Evolutionary conservation across 495 filamentous ascomycete species (phyloP).

Genomic region (Neurospora tetrasperma): DNA sequence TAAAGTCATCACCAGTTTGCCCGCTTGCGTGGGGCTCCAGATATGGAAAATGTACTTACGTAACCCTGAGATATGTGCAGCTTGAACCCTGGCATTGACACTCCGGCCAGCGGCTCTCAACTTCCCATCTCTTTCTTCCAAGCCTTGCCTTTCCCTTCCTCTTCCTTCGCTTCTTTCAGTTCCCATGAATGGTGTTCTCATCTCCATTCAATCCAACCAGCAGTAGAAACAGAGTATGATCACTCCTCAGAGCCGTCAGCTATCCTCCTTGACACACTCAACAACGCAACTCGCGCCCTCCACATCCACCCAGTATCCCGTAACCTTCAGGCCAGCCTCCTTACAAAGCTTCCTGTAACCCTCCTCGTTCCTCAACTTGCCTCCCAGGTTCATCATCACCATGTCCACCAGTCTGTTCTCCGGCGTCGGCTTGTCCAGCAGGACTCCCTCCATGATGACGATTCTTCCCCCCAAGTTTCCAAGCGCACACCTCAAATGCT

Average conservation of each 20-base stretch:
- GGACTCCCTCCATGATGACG: conserved; percentile 20
- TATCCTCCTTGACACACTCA: conserved; percentile 13
- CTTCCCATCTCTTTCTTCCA: not conserved
- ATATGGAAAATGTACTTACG: not conserved
- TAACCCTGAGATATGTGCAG: not conserved
- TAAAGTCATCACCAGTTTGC: not conserved
- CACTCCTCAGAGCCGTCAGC: not conserved
- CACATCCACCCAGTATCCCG: conserved; percentile 10
- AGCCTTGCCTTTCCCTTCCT: not conserved
- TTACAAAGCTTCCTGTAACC: conserved; percentile 9
- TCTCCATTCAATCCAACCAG: too few relatives aligned
- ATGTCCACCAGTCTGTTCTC: conserved; percentile 20
- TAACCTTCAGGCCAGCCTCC: conserved; percentile 15
- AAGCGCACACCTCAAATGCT: conserved; percentile 24
- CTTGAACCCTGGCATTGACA: not conserved
- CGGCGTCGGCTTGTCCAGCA: conserved; percentile 12
- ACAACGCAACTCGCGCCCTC: conserved; percentile 13
- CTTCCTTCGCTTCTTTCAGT: not conserved
- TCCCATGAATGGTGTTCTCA: too few relatives aligned
- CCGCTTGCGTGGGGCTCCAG: not conserved
- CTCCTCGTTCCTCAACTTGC: conserved; percentile 20
- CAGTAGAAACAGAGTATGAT: not conserved
- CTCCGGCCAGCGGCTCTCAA: not conserved
- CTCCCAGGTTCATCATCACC: conserved; percentile 23
- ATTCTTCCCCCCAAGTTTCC: not conserved